These are phyloP conservation scores for Linum trigynum DNA, from an alignment of 345 rosid genomes.

Conservation along the genomic window DNA sequence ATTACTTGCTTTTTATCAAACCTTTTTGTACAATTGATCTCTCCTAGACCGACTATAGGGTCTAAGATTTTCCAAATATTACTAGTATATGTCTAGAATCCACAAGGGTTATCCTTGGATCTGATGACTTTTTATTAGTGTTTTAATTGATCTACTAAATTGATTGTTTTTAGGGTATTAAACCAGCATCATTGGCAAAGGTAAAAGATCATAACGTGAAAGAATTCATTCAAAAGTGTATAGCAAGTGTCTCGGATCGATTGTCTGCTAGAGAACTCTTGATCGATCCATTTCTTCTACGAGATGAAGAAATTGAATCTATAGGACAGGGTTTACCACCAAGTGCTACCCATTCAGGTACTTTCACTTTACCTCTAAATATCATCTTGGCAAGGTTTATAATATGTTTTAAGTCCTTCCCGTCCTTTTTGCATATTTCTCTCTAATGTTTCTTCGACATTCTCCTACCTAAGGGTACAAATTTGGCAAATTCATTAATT, in stretches of 20 bases:
- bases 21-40: no score
- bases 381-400: background rate
- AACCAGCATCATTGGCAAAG: constrained; percentile 81
- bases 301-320: constrained; percentile 44
- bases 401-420: background rate
- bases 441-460: background rate
- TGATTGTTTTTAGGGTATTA: constrained; percentile 50
- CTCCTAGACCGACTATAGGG: no score
- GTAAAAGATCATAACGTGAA: constrained; percentile 57
- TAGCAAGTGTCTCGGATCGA: constrained; percentile 61
- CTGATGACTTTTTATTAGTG: no score
- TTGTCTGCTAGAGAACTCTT: constrained; percentile 76
- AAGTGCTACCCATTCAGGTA: constrained; percentile 32
- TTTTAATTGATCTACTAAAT: background rate
- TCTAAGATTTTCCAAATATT: no score
- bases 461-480: no score
- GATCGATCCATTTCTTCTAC: constrained; percentile 72
- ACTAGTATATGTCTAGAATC: no score
- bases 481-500: no score
- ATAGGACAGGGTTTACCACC: constrained; percentile 24
- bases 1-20: no score
- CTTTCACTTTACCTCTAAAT: constrained; percentile 4
- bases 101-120: no score
- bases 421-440: background rate
- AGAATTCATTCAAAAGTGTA: constrained; percentile 84